Evolutionary conservation across 1,139 yeast genomes (phyloP), one percentile per base, ranked within the genome.

Genomic region (Suhomyces anneliseae): DNA sequence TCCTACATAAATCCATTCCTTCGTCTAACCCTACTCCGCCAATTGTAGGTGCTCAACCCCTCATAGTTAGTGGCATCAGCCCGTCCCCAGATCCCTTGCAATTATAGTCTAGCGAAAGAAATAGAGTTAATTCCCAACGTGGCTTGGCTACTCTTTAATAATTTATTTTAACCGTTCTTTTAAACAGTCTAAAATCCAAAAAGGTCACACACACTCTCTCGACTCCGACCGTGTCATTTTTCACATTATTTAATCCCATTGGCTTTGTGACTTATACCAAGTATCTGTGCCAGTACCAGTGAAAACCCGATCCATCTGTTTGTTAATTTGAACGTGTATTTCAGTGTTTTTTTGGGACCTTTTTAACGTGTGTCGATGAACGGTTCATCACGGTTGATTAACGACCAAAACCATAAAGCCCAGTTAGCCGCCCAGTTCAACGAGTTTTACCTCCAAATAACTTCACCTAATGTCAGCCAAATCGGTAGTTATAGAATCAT

Each of bases 401-500:
- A 55, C 42, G 74, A 70, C 44, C 66, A 65, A 49, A 69, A 69
- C 49, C 54, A 57, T 33, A 70, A 68, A 42, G 78, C 77, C 6
- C 71, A 74, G 61, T 65, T 80, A 46, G 87, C 90, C 12, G 82
- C 82, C 39, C 83, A 85, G 44, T 86, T 84, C 64, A 82, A 83
- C 54, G 77, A 77, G 44, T 78, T 86, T 50, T 82, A 83, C 58
- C 65, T 77, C 39, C 78, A 80, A 49, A 79, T 83, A 47, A 76
- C 82, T 1, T 70, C 79, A 27, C 66, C 77, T 11, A 79, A 76
- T 41, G 65, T 83, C 39, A 71, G 71, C 42, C 85, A 82, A 48
- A 83, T 92, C 12, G 97, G 97, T 0, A 87, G 86, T 64, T 92
- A 92, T 61, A 72, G 76, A 46, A 81, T 92, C 10, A 61, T 82